Percentiles rank a stretch among this genome's conserved stretches.
Conservation (phyloP, 495 filamentous ascomycete genomes). For the Penicillium nucicola region DNA sequence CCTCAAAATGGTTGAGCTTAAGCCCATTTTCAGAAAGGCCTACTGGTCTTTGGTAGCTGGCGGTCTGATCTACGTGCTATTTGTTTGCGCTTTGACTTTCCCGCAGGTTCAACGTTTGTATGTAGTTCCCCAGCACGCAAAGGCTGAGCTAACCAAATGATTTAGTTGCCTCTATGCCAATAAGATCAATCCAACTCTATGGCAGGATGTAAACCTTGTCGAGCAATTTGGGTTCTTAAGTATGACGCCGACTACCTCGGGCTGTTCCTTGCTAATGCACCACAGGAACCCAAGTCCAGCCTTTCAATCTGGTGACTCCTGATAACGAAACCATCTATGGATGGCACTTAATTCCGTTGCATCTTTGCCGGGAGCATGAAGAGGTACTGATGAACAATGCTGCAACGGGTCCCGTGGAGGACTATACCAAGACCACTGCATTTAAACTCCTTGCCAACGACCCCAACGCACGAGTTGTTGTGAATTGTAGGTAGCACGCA, state of each 20-base stretch:
- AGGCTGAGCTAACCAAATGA: slow-evolving; percentile 2
- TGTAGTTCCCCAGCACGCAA: not conserved
- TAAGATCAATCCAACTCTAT: slow-evolving; percentile 64
- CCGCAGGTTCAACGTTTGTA: slow-evolving; percentile 52
- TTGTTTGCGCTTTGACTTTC: slow-evolving; percentile 44
- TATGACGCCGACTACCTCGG: slow-evolving; percentile 31
- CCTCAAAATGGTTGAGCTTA: slow-evolving; percentile 33
- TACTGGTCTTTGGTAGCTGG: slow-evolving; percentile 53
- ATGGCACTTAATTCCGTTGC: slow-evolving; percentile 60
- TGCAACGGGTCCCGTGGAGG: slow-evolving; percentile 35
- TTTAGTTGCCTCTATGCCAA: slow-evolving; percentile 74
- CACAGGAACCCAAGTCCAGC: slow-evolving; percentile 57
- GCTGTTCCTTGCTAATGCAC: slow-evolving; percentile 4
- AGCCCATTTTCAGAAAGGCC: slow-evolving; percentile 53
- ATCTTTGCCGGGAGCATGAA: slow-evolving; percentile 50
- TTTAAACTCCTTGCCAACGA: slow-evolving; percentile 54
- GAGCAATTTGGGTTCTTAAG: slow-evolving; percentile 82
- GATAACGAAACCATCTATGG: slow-evolving; percentile 58
- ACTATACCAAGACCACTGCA: slow-evolving; percentile 42
- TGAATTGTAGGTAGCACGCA: slow-evolving; percentile 48
- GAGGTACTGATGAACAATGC: slow-evolving; percentile 42
- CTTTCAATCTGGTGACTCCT: slow-evolving; percentile 52
- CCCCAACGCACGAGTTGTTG: slow-evolving; percentile 54
- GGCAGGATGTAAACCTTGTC: slow-evolving; percentile 66
- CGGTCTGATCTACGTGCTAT: slow-evolving; percentile 50